These are phyloP conservation scores for Skeletonema grethae DNA, from an alignment of 108 stramenopile genomes.

Conservation along the genomic window DNA sequence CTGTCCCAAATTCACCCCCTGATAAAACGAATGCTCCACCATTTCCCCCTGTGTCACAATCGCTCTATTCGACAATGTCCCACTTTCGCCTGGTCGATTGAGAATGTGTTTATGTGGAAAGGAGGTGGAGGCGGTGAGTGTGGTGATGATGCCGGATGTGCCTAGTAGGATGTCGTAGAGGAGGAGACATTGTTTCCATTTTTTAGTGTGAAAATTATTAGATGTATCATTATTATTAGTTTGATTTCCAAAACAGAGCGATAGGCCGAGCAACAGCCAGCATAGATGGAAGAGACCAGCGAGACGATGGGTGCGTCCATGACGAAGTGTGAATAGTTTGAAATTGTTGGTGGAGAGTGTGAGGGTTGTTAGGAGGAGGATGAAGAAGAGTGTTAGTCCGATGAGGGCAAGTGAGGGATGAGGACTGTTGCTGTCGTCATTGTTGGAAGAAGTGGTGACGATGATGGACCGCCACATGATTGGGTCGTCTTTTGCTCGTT, in stretches of 20 bases:
- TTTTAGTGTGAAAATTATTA: too few species aligned
- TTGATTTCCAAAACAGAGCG: too few species aligned
- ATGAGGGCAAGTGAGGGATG: too few species aligned
- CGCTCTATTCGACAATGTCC: slow-evolving; percentile 66
- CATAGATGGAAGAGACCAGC: slow-evolving; percentile 32
- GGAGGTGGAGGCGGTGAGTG: slow-evolving; percentile 72
- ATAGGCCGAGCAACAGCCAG: slow-evolving; percentile 23
- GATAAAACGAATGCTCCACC: slow-evolving; percentile 89
- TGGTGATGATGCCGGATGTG: slow-evolving; percentile 55
- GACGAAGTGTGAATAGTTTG: slow-evolving; percentile 32
- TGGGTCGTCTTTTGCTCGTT: too few species aligned
- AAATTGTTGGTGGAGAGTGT: neutral
- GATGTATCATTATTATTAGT: too few species aligned
- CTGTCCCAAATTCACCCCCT: slow-evolving; percentile 75
- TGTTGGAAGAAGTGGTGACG: too few species aligned
- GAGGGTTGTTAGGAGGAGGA: slow-evolving; percentile 7
- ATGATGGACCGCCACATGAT: too few species aligned
- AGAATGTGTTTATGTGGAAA: slow-evolving; percentile 67
- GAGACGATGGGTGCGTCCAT: slow-evolving; percentile 51
- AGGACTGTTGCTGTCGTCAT: neutral
- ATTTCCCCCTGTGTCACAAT: slow-evolving; percentile 88
- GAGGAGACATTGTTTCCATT: too few species aligned
- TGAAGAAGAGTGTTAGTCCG: slow-evolving; percentile 16
- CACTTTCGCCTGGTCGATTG: slow-evolving; percentile 65
- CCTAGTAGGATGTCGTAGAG: slow-evolving; percentile 69